A percentile compares a stretch with the other conserved stretches of the same genome.
phyloP scores from a whole-genome alignment of 306 rosid species.

The Vigna unguiculata region DNA sequence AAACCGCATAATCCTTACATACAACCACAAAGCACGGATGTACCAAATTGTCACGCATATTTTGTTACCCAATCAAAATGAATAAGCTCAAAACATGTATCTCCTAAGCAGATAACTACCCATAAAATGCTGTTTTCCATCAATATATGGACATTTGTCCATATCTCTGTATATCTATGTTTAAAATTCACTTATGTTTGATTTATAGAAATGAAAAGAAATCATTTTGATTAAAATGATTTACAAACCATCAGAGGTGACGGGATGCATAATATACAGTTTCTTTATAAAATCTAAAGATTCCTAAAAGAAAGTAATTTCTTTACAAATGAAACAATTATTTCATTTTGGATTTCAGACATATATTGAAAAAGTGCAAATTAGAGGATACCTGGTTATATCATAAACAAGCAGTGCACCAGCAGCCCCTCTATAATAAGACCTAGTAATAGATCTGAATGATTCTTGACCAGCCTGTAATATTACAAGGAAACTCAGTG shows the following conservation, averaged over 20 bases:
- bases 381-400: conserved; percentile 79
- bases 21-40: conserved; percentile 29
- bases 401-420: conserved; percentile 97
- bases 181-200: conserved; percentile 21
- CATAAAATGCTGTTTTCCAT: conserved; percentile 12
- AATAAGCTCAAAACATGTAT: conserved; percentile 6
- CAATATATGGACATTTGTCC: not conserved
- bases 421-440: conserved; percentile 97
- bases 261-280: conserved; percentile 5
- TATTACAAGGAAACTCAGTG: conserved; percentile 30
- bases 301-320: conserved; percentile 4
- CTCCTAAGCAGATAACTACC: conserved; percentile 6
- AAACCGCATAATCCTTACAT: not conserved
- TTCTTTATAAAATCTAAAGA: conserved; percentile 3
- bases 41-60: not conserved
- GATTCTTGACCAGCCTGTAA: conserved; percentile 99
- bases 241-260: conserved; percentile 24
- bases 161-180: conserved; percentile 6
- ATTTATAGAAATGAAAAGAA: conserved; percentile 8
- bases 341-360: conserved; percentile 31
- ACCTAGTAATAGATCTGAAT: conserved; percentile 96
- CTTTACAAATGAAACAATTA: conserved; percentile 14
- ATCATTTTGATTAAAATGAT: conserved; percentile 16
- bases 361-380: conserved; percentile 14
- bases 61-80: conserved; percentile 20